Evolutionary conservation across 2,329 filamentous ascomycete species (phyloP).

Genomic region (Hymenoscyphus fructigenus): DNA sequence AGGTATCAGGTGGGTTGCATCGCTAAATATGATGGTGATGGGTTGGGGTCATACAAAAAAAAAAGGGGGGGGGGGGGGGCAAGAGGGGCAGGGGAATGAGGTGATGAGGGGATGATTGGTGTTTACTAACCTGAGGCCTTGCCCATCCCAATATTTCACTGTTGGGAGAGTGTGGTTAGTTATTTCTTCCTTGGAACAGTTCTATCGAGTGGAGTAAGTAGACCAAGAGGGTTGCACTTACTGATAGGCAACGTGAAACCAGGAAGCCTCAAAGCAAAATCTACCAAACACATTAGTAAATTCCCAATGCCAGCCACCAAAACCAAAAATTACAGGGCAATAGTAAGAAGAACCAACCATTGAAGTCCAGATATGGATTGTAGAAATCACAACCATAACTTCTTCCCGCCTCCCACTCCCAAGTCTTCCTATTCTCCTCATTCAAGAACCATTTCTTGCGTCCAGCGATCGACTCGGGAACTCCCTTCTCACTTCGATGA

Average conservation of each 20-base stretch:
- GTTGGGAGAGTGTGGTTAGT: not conserved
- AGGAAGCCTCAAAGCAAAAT: slow-evolving; percentile 69
- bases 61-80: not conserved
- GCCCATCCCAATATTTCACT: slow-evolving; percentile 72
- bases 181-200: not conserved
- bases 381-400: slow-evolving; percentile 73
- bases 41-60: slow-evolving; percentile 27
- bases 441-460: slow-evolving; percentile 62
- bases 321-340: not conserved
- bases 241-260: slow-evolving; percentile 70
- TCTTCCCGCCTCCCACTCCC: slow-evolving; percentile 61
- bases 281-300: slow-evolving; percentile 34
- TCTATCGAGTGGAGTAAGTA: not conserved
- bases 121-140: slow-evolving; percentile 69
- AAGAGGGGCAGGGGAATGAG: not conserved
- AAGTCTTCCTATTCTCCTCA: slow-evolving; percentile 52
- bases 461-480: slow-evolving; percentile 42
- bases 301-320: no score
- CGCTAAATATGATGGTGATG: slow-evolving; percentile 15
- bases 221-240: not conserved
- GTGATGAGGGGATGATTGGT: slow-evolving; percentile 5
- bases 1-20: slow-evolving; percentile 17
- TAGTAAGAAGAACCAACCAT: slow-evolving; percentile 44
- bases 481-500: slow-evolving; percentile 40
- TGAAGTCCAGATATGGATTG: slow-evolving; percentile 91